These are phyloP conservation scores for Lichina pygmaea DNA, from an alignment of 495 filamentous ascomycete species.

Conservation along the genomic window DNA sequence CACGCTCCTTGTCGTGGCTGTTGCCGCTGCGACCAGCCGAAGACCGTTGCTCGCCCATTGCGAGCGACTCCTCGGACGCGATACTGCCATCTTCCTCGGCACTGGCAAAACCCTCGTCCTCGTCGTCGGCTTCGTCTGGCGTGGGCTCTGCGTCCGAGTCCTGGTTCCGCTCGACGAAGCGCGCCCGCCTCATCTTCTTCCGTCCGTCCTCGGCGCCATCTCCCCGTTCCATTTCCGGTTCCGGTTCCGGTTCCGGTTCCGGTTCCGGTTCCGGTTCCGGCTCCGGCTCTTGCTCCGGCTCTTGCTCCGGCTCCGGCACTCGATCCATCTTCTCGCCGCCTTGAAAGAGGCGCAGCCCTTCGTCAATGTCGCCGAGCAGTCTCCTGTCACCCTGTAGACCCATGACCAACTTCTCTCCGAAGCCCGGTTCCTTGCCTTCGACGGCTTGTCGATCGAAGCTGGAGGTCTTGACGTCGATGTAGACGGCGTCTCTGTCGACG, in stretches of 20 bases:
- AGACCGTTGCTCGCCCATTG: background rate
- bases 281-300: slow-evolving; percentile 27
- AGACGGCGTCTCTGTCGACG: slow-evolving; percentile 58
- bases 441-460: slow-evolving; percentile 46
- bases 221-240: slow-evolving; percentile 22
- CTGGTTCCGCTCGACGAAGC: slow-evolving; percentile 7
- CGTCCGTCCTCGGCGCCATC: slow-evolving; percentile 22
- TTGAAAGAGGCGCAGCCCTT: slow-evolving; percentile 60
- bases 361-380: slow-evolving; percentile 55
- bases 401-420: slow-evolving; percentile 83
- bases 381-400: slow-evolving; percentile 60
- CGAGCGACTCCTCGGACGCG: slow-evolving; percentile 16
- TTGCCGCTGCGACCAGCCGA: background rate
- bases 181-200: slow-evolving; percentile 23
- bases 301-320: slow-evolving; percentile 23
- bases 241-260: slow-evolving; percentile 20
- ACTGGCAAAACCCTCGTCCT: slow-evolving; percentile 14
- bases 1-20: background rate
- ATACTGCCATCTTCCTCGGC: slow-evolving; percentile 16
- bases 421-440: slow-evolving; percentile 37
- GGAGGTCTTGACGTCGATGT: slow-evolving; percentile 45
- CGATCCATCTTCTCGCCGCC: slow-evolving; percentile 41
- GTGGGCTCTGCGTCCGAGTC: slow-evolving; percentile 38
- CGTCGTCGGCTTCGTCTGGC: slow-evolving; percentile 24
- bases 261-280: slow-evolving; percentile 39